Evolutionary conservation across 2,329 filamentous ascomycete genomes (phyloP), one percentile per base, ranked within the genome.

Genomic region (Fusarium papillatum): DNA sequence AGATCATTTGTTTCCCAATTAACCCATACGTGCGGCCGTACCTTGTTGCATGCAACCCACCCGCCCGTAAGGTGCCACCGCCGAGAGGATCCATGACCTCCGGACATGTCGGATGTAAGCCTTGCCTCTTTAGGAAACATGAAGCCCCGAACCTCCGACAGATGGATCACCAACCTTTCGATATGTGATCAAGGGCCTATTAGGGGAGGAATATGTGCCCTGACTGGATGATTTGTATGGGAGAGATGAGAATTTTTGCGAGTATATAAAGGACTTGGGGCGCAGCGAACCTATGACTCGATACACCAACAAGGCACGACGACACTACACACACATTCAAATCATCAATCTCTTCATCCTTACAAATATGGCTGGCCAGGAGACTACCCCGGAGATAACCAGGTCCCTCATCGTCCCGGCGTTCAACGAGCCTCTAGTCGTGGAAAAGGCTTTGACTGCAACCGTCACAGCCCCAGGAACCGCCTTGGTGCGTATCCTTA

Each of bases 41-140:
- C 10, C 41, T 22, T 43, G 39, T n/a, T 41, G 39, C 19, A 41
- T 41, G 39, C 17, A 41, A 41, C 19, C 19, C 39, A 19, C 39
- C 8, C 39, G 19, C 39, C 17, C 7, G 16, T 10, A 39, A 39
- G 38, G 13, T 48, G 43, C 13, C 22, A 6, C 17, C 13, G 53
- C 22, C 55, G 66, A 19, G 61, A 34, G 5, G 19, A 19, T 50
- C 61, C 59, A 19, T 26, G 53, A 17, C 14, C n/a, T 31, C 31
- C 70, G 69, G 75, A 61, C 2, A 38, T 55, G 24, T 62, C 75
- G 75, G 75, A 34, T 22, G 8, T 66, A 36, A 66, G 5, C 2
- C 24, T 76, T 76, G 16, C 72, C 29, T 3, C 8, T 67, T 75
- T 75, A 1, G 72, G 75, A 14, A 77, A 72, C 16, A 8, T 2